Conservation (phyloP, 2,329 filamentous ascomycete species). For the Penicillium sp. region DNA sequence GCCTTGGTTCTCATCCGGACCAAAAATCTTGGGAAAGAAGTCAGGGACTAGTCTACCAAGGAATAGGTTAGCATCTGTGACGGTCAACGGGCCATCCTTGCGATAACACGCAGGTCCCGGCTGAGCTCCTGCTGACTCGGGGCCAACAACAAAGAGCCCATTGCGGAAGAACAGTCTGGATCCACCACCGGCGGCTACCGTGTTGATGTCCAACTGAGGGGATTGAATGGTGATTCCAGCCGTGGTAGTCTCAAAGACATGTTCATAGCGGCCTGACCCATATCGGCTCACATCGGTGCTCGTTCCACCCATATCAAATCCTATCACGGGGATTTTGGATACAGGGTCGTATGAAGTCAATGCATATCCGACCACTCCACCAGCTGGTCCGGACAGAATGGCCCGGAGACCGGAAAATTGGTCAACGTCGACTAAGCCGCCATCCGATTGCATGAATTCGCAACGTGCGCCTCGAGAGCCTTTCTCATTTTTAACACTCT, state of each 20-base stretch:
- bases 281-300: constrained; percentile 89
- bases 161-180: constrained; percentile 59
- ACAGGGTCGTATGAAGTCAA: constrained; percentile 83
- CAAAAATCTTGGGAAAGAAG: constrained; percentile 94
- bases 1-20: constrained; percentile 78
- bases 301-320: constrained; percentile 93
- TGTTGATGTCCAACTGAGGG: constrained; percentile 89
- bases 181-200: constrained; percentile 84
- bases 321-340: constrained; percentile 81
- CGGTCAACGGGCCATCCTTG: constrained; percentile 85
- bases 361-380: constrained; percentile 89
- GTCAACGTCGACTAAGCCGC: constrained; percentile 60
- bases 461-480: constrained; percentile 75
- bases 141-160: constrained; percentile 76
- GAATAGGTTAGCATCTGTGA: constrained; percentile 92
- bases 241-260: constrained; percentile 90
- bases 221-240: constrained; percentile 89
- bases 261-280: constrained; percentile 81
- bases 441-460: constrained; percentile 94
- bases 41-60: constrained; percentile 82
- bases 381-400: constrained; percentile 88
- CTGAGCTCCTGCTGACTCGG: constrained; percentile 86
- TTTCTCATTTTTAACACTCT: constrained; percentile 71
- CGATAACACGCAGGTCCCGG: constrained; percentile 90
- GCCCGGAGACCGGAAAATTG: constrained; percentile 81